Percentiles rank a stretch among this genome's conserved stretches.
phyloP scores from a whole-genome alignment of 306 rosid genomes.

The Morella rubra region DNA sequence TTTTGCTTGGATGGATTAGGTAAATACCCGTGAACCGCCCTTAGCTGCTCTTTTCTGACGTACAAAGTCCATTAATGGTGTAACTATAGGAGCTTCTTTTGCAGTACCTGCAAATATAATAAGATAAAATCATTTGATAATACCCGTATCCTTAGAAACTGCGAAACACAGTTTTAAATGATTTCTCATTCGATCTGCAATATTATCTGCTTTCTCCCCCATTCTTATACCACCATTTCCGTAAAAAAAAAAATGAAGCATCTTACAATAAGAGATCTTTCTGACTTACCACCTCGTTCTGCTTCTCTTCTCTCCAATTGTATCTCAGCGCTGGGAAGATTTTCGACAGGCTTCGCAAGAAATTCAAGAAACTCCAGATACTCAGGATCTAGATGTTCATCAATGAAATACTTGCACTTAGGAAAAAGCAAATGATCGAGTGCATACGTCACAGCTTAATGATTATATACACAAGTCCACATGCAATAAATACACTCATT shows the following conservation, averaged over 20 bases:
- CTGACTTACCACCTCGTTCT: constrained; percentile 63
- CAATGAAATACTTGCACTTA: constrained; percentile 44
- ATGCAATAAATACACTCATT: constrained; percentile 14
- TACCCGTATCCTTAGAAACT: background rate
- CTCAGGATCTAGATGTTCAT: constrained; percentile 66
- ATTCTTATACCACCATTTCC: constrained; percentile 1
- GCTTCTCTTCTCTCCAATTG: constrained; percentile 81
- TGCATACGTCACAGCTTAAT: constrained; percentile 22
- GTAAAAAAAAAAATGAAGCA: background rate
- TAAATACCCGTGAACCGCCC: constrained; percentile 62
- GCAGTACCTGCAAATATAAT: constrained; percentile 44
- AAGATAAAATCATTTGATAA: background rate
- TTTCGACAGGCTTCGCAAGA: constrained; percentile 67
- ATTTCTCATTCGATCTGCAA: constrained; percentile 3
- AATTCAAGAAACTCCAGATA: constrained; percentile 72
- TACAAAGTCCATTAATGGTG: constrained; percentile 82
- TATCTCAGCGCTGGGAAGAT: constrained; percentile 82
- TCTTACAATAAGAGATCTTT: background rate
- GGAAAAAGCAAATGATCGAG: constrained; percentile 33
- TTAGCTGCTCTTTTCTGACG: constrained; percentile 80
- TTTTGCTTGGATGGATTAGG: background rate
- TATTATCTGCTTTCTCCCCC: background rate
- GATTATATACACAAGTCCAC: constrained; percentile 24
- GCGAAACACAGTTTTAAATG: background rate
- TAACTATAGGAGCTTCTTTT: constrained; percentile 58